Evolutionary conservation across 805 yeast genomes (phyloP).

Genomic region (Starmera quercuum): DNA sequence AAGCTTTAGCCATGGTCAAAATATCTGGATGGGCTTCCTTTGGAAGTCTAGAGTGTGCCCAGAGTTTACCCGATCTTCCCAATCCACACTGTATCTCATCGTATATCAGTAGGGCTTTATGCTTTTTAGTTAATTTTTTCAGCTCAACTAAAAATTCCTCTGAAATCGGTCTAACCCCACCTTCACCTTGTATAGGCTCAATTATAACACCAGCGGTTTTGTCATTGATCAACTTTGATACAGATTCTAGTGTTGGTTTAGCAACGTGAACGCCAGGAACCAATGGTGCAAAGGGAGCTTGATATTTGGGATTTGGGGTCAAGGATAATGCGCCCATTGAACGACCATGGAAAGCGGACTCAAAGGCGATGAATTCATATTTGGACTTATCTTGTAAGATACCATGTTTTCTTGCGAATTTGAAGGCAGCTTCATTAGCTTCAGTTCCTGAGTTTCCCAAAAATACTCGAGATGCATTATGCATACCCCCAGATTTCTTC

Average conservation of each 20-base stretch:
- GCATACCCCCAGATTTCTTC: conserved; percentile 68
- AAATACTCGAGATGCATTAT: conserved; percentile 67
- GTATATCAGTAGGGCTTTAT: conserved; percentile 72
- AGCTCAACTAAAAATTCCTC: conserved; percentile 57
- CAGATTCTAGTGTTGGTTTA: conserved; percentile 50
- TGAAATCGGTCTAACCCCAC: conserved; percentile 74
- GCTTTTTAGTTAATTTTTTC: conserved; percentile 56
- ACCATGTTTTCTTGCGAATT: conserved; percentile 78
- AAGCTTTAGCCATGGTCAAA: conserved; percentile 88
- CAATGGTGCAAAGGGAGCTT: conserved; percentile 83
- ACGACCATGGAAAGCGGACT: conserved; percentile 90
- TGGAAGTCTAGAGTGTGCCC: conserved; percentile 84
- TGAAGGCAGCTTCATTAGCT: conserved; percentile 74
- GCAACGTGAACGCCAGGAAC: conserved; percentile 84
- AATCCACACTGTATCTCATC: conserved; percentile 98
- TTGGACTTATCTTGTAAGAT: conserved; percentile 45
- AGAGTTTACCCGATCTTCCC: conserved; percentile 84
- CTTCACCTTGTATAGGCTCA: conserved; percentile 98
- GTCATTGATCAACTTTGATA: conserved; percentile 35
- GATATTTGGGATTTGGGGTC: conserved; percentile 90
- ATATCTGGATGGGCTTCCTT: conserved; percentile 89
- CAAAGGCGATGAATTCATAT: conserved; percentile 77
- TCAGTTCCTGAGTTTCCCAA: conserved; percentile 71
- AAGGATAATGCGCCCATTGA: conserved; percentile 90
- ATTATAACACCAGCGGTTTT: conserved; percentile 79